Base-by-base conservation (phyloP, 2,329 filamentous ascomycete genomes). In the Polytolypa hystricis region DNA sequence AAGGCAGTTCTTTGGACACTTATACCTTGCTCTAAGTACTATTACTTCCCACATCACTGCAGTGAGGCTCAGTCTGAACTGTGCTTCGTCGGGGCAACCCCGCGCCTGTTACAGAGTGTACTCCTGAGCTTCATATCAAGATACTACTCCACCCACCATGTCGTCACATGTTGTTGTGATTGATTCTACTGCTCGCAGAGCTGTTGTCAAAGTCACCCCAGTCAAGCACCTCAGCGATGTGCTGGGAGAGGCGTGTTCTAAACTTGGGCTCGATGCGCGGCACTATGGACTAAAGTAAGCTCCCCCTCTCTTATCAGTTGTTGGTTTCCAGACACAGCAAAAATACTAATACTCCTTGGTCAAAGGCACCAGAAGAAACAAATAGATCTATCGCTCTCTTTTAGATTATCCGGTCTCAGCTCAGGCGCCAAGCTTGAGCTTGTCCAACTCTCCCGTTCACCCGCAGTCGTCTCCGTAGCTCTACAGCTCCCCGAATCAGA, bases 371-470 rank as follows among this genome's bases (percentile, higher is more conserved):
- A 85, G 56, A 83, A 89, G 60, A 94, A 89, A 54, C 70, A 76
- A 21, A 67, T 98, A 40, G 86, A 95, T 52, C 73, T 98, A 6
- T 89, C 86, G 5, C 72, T 85, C 38, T 81, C 84, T 28, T 84
- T 87, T 56, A 79, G 89, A 32, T 76, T 89, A 18, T 81, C 86
- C 4, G 84, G 86, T 33, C 78, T 98, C 4, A 70, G 73, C 9
- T 74, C 84, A 25, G 91, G 91, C 43, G 89, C 91, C 41, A 93
- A 93, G 55, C 76, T 98, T 40, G 87, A 96, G 55, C 81, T 98
- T 33, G 81, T 95, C 15, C 79, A 84, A 54, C 79, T 81, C 41
- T 91, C 87, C 30, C 83, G 84, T 39, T 91, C 86, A 0, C 81
- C 87, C 0, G 80, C 84, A 2, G 81, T 81, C 32, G 81, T 98